Evolutionary conservation across 2,329 filamentous ascomycete species (phyloP).

Genomic region (Arthrobotrys megalospora): DNA sequence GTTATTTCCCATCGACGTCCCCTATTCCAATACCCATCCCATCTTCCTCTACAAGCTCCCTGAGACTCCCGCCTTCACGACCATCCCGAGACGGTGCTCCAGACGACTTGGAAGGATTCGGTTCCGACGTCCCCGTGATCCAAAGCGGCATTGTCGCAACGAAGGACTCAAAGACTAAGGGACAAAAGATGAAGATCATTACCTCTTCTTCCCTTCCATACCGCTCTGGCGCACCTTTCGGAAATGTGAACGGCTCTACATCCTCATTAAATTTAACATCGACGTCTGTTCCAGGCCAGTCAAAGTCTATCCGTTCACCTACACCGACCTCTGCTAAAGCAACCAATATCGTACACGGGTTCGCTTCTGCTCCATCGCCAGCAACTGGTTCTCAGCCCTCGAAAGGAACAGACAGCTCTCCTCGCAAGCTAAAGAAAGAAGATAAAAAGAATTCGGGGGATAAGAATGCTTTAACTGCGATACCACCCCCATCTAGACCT

Average conservation of each 20-base stretch:
- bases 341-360: conserved; percentile 49
- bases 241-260: conserved; percentile 47
- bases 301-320: conserved; percentile 50
- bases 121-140: conserved; percentile 47
- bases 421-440: conserved; percentile 53
- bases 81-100: conserved; percentile 51
- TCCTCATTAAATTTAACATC: conserved; percentile 54
- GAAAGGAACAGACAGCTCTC: conserved; percentile 41
- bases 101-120: conserved; percentile 53
- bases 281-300: conserved; percentile 55
- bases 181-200: conserved; percentile 58
- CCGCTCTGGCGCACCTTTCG: conserved; percentile 41
- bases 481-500: conserved; percentile 37
- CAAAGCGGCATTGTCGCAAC: conserved; percentile 54
- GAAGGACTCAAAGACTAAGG: conserved; percentile 50
- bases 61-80: conserved; percentile 50
- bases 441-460: conserved; percentile 37
- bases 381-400: conserved; percentile 13
- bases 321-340: conserved; percentile 55
- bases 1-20: conserved; percentile 54
- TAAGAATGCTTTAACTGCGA: conserved; percentile 7
- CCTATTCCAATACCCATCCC: conserved; percentile 55
- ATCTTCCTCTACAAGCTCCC: conserved; percentile 50
- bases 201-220: conserved; percentile 56
- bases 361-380: conserved; percentile 33